Base-by-base conservation (phyloP, 2,329 filamentous ascomycete genomes). In the Penicillium oxalicum region DNA sequence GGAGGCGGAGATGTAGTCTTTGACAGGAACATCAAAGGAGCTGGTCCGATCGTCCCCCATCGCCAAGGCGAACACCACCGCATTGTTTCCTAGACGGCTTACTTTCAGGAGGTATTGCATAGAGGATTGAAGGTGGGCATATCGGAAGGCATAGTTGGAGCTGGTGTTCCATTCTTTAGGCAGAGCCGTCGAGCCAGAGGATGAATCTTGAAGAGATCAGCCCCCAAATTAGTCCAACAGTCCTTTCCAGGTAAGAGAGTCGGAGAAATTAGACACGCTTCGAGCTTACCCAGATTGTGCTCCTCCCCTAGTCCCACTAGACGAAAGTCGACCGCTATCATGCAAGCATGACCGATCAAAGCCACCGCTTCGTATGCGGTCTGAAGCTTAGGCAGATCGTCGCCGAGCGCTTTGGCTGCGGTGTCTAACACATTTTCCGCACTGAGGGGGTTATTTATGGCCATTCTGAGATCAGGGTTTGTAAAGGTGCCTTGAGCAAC, bases 221-320 rank as follows among this genome's bases (percentile, higher is more conserved):
- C 18, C 18, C 18, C 18, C 18, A 2, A 18, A 18, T 18, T 18
- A 18, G 18, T 18, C 2, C 18, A 18, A 18, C 18, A 18, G 18
- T 18, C 18, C 18, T 18, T 18, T 18, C 18, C 18, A 18, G 18
- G 18, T 18, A 18, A 18, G 2, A 18, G 18, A 18, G 18, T 18
- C 18, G 29, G 11, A 32, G 11, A 32, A 5, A 32, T 8, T 11
- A 8, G 11, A 8, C 29, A 5, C 11, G 8, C 7, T 11, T 11
- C 29, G 11, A 32, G 29, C 29, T 8, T 32, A 88, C 87, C 79
- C 55, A 87, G 81, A 41, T 76, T 80, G 63, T 90, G 82, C 45
- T 91, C 88, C 69, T 97, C 89, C 41, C 85, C 80, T n/a, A 95
- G 83, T 2, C 91, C 91, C 13, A 89, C 71, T 3, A 97, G 77